Evolutionary conservation across 129 eudicot species (phyloP), one percentile per base, ranked within the genome.

Genomic region (Apium graveolens): DNA sequence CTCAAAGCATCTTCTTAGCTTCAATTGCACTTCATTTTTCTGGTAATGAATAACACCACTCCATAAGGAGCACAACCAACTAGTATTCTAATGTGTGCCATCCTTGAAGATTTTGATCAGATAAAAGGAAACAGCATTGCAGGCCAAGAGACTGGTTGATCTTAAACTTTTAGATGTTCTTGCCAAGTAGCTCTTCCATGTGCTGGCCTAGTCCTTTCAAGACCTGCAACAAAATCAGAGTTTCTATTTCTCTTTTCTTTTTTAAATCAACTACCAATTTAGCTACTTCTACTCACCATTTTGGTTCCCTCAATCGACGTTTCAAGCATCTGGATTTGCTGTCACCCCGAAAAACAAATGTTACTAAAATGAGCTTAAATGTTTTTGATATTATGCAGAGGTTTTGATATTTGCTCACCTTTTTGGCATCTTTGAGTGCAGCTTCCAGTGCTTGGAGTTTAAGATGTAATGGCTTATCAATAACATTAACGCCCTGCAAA

Each of bases 251-350:
- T 70, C 1, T 3, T 12, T 14, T 63, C 20, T 27, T 65, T 63
- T 65, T 31, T 11, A 0, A 14, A 32, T 9, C 3, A 70, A 82
- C 26, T 46, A 14, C 13, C 17, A 12, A 1, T 27, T 72, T 65
- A 20, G 10, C 44, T 18, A 32, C 55, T 74, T 74, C 9, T n/a
- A 10, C 84, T 77, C 51, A 86, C 86, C 90, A 65, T 29, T 53
- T 83, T 85, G 65, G 84, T 78, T 31, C 83, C 87, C 37, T 76
- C 78, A 53, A 85, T 80, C 63, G 84, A 86, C 41, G 46, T 78
- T 82, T 88, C 91, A 74, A 88, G 46, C 70, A 16, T 76, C 79
- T 62, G 68, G 48, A 86, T 81, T 86, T 84, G 82, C 89, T 86
- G 87, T 38, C 21, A 35, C 32, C 32, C 57, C 13, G 21, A 76